Evolutionary conservation across 2,329 filamentous ascomycete species (phyloP), one percentile per base, ranked within the genome.

Genomic region (Arthrobotrys megalospora): DNA sequence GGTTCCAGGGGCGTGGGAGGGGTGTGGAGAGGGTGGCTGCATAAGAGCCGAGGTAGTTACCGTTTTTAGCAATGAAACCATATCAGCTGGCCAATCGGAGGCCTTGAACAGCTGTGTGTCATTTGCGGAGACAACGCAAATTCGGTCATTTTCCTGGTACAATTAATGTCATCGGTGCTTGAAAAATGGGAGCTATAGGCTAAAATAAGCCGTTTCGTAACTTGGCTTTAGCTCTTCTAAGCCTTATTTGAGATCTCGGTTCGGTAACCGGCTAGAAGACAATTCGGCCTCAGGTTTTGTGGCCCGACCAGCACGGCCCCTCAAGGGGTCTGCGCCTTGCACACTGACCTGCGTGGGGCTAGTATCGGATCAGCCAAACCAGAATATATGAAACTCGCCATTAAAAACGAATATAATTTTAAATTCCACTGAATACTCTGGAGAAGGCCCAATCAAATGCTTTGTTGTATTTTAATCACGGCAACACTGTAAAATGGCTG

Each of bases 1-100:
- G 34, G 53, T 50, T 24, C n/a, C 8, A 10, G 48, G 53, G 53
- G 66, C 53, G 48, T 19, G 41, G 36, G 58, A 45, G 58, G 58
- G 47, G 16, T 55, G 48, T 24, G 36, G 58, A 38, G 28, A 47
- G 58, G 47, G 16, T 55, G 48, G 47, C 48, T 71, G 69, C 69
- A 73, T 73, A 50, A 45, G 19, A 58, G 32, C 69, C 69, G 69
- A 73, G 69, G 69, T 34, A 73, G 11, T 43, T 50, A 36, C 48
- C 50, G 0, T 5, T 65, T 73, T 65, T 8, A 48, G 60, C 14
- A 28, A 60, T 32, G 12, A n/a, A 11, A 50, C 45, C 19, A 38
- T 50, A n/a, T 14, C 19, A 14, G 11, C 21, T 11, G 24, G 14
- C 69, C 69, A 73, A 73, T 73, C 69, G 60, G 50, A 28, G 24